These are phyloP conservation scores for Theobroma grandiflorum DNA, from an alignment of 441 rosid species.

Conservation along the genomic window DNA sequence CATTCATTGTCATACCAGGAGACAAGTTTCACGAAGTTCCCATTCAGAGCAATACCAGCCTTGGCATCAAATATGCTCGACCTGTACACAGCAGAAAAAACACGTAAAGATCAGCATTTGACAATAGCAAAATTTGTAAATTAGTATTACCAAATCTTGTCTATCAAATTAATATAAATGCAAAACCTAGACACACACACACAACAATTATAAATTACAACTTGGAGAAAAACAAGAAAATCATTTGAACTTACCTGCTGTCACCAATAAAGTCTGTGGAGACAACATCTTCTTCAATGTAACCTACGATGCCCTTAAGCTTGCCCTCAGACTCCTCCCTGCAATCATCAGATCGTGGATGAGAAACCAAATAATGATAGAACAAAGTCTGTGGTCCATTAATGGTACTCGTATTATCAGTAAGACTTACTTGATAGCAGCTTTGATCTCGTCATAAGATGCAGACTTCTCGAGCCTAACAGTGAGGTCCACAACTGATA, in stretches of 20 bases:
- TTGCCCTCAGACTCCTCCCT: slow-evolving; percentile 77
- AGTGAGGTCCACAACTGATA: slow-evolving; percentile 87
- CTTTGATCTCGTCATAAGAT: slow-evolving; percentile 69
- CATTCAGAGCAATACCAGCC: slow-evolving; percentile 80
- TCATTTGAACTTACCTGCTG: slow-evolving; percentile 48
- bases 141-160: neutral
- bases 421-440: slow-evolving; percentile 52
- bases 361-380: slow-evolving; percentile 8
- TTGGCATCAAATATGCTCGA: slow-evolving; percentile 89
- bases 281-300: slow-evolving; percentile 76
- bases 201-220: neutral
- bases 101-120: neutral
- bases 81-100: slow-evolving; percentile 36
- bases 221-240: neutral
- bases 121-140: neutral
- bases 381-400: neutral
- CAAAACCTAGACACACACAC: neutral
- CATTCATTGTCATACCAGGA: slow-evolving; percentile 91
- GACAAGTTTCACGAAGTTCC: slow-evolving; percentile 72
- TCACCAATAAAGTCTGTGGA: slow-evolving; percentile 80
- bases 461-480: slow-evolving; percentile 75
- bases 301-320: slow-evolving; percentile 79
- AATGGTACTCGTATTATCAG: neutral
- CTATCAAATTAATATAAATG: neutral
- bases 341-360: slow-evolving; percentile 8